A percentile compares a stretch with the other conserved stretches of the same genome.
Evolutionary conservation across 129 eudicot genomes (phyloP).

Genomic region (Escallonia rubra): DNA sequence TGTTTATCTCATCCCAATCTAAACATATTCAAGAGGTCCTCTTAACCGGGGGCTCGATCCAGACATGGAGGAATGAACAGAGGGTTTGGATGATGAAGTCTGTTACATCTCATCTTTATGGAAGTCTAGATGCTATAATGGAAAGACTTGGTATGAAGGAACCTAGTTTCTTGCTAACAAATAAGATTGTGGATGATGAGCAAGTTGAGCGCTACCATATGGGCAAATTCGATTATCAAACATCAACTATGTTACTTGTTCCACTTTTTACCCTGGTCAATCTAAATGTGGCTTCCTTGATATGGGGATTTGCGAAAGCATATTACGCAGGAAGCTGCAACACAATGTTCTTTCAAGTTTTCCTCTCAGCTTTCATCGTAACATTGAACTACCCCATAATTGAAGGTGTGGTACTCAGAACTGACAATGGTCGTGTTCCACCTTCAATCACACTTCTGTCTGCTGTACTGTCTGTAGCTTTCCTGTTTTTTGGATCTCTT

Average conservation of each 20-base stretch:
- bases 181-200: slow-evolving; percentile 14
- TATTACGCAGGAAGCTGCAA: neutral
- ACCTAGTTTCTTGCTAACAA: slow-evolving; percentile 18
- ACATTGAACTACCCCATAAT: slow-evolving; percentile 13
- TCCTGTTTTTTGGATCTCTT: slow-evolving; percentile 10
- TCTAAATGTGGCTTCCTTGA: slow-evolving; percentile 11
- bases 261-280: slow-evolving; percentile 16
- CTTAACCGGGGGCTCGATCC: slow-evolving; percentile 10
- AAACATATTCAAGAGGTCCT: slow-evolving; percentile 2
- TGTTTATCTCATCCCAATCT: slow-evolving; percentile 8
- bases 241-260: slow-evolving; percentile 17
- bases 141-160: slow-evolving; percentile 4
- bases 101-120: slow-evolving; percentile 10
- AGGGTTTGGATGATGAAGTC: slow-evolving; percentile 25
- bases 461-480: neutral
- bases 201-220: slow-evolving; percentile 7
- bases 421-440: slow-evolving; percentile 18
- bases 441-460: slow-evolving; percentile 2
- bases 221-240: slow-evolving; percentile 21
- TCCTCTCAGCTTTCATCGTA: slow-evolving; percentile 12
- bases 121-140: slow-evolving; percentile 10
- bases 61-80: slow-evolving; percentile 18
- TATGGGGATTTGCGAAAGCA: slow-evolving; percentile 10
- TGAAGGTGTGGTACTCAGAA: slow-evolving; percentile 29
- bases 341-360: slow-evolving; percentile 1